Percentiles rank a stretch among this genome's conserved stretches.
Evolutionary conservation across 768 basidiomycete species (phyloP).

Genomic region (Leccinum ochraceum): DNA sequence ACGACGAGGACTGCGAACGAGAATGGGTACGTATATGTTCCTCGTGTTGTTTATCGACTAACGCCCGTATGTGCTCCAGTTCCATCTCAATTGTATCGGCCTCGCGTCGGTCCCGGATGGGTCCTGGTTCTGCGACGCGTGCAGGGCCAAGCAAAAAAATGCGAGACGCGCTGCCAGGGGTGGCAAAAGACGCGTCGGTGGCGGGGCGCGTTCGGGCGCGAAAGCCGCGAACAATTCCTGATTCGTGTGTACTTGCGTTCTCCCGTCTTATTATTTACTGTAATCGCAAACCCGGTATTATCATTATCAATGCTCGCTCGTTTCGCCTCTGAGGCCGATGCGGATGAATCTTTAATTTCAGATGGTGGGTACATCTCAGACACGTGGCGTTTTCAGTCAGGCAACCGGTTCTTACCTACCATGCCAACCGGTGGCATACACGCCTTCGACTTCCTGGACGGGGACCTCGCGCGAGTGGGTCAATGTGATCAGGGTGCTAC

Average conservation of each 20-base stretch:
- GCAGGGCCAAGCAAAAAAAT: conserved; percentile 54
- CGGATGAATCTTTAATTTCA: no score
- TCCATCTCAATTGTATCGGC: conserved; percentile 77
- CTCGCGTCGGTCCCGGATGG: conserved; percentile 67
- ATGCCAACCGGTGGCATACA: not conserved
- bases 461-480: not conserved
- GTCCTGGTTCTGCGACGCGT: conserved; percentile 74
- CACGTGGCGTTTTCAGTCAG: not conserved
- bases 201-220: conserved; percentile 31
- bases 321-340: no score
- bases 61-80: conserved; percentile 44
- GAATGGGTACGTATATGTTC: conserved; percentile 77
- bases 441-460: not conserved
- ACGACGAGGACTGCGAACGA: conserved; percentile 72
- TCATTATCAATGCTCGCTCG: not conserved
- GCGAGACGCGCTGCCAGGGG: conserved; percentile 51
- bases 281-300: conserved; percentile 16
- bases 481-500: not conserved
- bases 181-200: conserved; percentile 52
- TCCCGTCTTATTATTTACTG: conserved; percentile 24
- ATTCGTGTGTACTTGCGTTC: conserved; percentile 5
- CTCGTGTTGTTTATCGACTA: conserved; percentile 1
- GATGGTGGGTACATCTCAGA: not conserved
- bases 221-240: conserved; percentile 34
- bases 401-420: not conserved